phyloP scores from a whole-genome alignment of 108 stramenopile species.

The Stephanodiscus triporus region DNA sequence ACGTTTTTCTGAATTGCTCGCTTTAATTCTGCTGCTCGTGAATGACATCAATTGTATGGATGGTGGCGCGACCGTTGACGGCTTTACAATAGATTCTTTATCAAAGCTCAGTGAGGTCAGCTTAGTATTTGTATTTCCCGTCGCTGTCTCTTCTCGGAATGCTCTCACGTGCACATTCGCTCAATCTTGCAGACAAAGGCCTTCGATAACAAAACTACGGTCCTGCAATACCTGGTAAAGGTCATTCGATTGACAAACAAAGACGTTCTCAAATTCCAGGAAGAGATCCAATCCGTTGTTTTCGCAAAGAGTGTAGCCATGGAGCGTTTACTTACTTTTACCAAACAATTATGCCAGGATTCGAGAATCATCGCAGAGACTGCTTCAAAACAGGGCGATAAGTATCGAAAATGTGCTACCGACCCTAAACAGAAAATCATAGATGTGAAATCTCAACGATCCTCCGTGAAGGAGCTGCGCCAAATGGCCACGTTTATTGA shows the following conservation, averaged over 20 bases:
- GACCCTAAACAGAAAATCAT: constrained; percentile 27
- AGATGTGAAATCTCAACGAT: constrained; percentile 57
- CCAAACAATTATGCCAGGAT: constrained; percentile 57
- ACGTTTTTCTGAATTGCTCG: constrained; percentile 70
- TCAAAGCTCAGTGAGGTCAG: constrained; percentile 85
- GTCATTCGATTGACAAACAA: constrained; percentile 63
- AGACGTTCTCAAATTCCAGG: constrained; percentile 54
- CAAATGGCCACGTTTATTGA: constrained; percentile 38
- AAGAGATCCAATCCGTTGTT: constrained; percentile 61
- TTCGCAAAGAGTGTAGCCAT: constrained; percentile 63
- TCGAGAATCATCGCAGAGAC: constrained; percentile 49
- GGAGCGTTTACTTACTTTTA: constrained; percentile 50
- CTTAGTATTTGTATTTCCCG: neutral
- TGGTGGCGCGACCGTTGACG: constrained; percentile 64
- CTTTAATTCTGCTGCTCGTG: constrained; percentile 78
- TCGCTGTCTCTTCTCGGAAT: neutral
- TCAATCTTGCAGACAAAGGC: constrained; percentile 76
- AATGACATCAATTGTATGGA: constrained; percentile 88
- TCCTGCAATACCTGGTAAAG: constrained; percentile 86
- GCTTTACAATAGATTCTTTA: constrained; percentile 92
- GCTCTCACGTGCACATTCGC: neutral
- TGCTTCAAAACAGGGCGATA: constrained; percentile 59
- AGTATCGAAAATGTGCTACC: constrained; percentile 37
- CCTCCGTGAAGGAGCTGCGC: constrained; percentile 29
- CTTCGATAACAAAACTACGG: constrained; percentile 92